These are phyloP conservation scores for Larix sibirica DNA, from an alignment of 83 land plant genomes.

Conservation along the genomic window DNA sequence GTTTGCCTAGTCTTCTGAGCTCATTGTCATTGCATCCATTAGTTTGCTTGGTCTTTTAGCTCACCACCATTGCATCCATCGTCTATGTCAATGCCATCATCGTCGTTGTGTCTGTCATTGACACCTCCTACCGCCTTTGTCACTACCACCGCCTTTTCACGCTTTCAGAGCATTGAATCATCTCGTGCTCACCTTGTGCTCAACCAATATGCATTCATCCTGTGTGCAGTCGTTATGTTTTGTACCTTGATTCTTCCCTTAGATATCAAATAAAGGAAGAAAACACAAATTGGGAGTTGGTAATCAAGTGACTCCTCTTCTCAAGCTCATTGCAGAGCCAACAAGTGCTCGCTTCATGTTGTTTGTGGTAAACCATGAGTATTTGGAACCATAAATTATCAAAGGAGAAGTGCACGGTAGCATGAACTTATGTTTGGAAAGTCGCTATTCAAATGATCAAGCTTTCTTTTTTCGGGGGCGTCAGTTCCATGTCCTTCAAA, in stretches of 20 bases:
- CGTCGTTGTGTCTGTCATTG: too few relatives aligned
- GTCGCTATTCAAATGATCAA: conserved; percentile 97
- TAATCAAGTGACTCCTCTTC: conserved; percentile 44
- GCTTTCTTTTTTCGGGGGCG: conserved; percentile 86
- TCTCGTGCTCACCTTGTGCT: conserved; percentile 29
- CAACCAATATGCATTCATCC: conserved; percentile 66
- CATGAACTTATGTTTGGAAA: conserved; percentile 90
- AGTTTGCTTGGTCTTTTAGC: too few relatives aligned
- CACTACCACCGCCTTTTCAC: too few relatives aligned
- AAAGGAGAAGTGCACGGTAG: conserved; percentile 99
- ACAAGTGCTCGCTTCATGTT: conserved; percentile 98
- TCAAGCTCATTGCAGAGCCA: conserved; percentile 95
- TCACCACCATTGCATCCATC: too few relatives aligned
- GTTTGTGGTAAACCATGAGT: conserved; percentile 99
- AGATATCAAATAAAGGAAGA: conserved; percentile 49
- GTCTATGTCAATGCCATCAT: too few relatives aligned
- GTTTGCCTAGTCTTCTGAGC: too few relatives aligned
- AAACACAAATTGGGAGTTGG: conserved; percentile 38
- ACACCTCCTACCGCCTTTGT: too few relatives aligned
- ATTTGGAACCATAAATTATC: conserved; percentile 85
- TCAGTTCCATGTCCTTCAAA: conserved; percentile 84
- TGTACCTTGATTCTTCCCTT: conserved; percentile 63
- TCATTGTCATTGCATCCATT: too few relatives aligned
- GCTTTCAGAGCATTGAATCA: conserved; percentile 9
- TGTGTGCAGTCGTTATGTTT: conserved; percentile 87